Percentiles rank a stretch among this genome's conserved stretches.
Conservation (phyloP, 2,329 filamentous ascomycete genomes). For the Curvularia sp. region DNA sequence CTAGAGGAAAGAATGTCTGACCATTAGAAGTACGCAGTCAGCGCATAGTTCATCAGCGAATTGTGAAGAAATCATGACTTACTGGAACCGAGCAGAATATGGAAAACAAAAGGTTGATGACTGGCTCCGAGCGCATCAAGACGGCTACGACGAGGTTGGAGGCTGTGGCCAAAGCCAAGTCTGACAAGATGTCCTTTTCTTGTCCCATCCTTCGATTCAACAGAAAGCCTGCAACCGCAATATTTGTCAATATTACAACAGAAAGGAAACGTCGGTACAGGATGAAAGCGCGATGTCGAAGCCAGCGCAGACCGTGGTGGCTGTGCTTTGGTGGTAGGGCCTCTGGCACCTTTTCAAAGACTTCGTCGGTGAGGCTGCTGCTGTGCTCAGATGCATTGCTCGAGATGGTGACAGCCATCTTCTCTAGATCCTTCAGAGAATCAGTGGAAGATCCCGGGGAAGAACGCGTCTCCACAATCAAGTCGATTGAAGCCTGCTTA, state of each 20-base stretch:
- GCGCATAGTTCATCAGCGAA: not conserved
- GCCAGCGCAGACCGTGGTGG: slow-evolving; percentile 40
- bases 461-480: not conserved
- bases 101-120: slow-evolving; percentile 49
- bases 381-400: slow-evolving; percentile 27
- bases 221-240: slow-evolving; percentile 35
- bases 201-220: slow-evolving; percentile 31
- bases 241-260: slow-evolving; percentile 36
- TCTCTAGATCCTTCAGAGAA: slow-evolving; percentile 13
- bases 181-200: slow-evolving; percentile 30
- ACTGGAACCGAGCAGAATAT: slow-evolving; percentile 46
- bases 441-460: not conserved
- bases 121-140: slow-evolving; percentile 46
- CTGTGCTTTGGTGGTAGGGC: slow-evolving; percentile 39
- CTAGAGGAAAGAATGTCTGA: slow-evolving; percentile 32
- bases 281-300: slow-evolving; percentile 44
- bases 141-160: slow-evolving; percentile 47
- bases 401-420: slow-evolving; percentile 14
- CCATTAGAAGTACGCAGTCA: not conserved
- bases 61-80: not conserved
- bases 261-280: slow-evolving; percentile 44
- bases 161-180: slow-evolving; percentile 47
- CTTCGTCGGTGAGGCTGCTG: slow-evolving; percentile 14
- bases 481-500: not conserved
- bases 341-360: slow-evolving; percentile 25